A percentile compares a stretch with the other conserved stretches of the same genome.
These are phyloP conservation scores for Psilocybe cubensis DNA, from an alignment of 768 basidiomycete species.

Conservation along the genomic window DNA sequence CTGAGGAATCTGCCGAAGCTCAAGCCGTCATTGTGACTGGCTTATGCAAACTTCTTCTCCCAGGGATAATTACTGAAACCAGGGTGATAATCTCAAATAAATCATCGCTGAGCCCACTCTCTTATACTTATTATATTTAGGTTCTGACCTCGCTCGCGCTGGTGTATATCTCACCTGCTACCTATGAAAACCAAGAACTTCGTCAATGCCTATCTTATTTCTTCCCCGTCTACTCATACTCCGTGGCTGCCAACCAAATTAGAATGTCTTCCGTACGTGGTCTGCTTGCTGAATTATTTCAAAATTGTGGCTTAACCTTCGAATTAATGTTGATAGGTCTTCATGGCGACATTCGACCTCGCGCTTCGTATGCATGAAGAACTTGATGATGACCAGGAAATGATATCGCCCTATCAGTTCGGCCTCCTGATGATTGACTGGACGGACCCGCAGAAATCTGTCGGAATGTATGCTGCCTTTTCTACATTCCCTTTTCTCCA, in stretches of 20 bases:
- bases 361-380: constrained; percentile 61
- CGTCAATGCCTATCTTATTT: constrained; percentile 95
- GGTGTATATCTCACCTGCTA: constrained; percentile 86
- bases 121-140: constrained; percentile 20
- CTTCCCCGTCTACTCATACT: constrained; percentile 93
- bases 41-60: constrained; percentile 85
- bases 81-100: constrained; percentile 61
- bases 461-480: constrained; percentile 39
- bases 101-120: not conserved
- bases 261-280: constrained; percentile 55
- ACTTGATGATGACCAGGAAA: constrained; percentile 72
- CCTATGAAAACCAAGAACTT: constrained; percentile 80
- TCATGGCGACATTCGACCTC: constrained; percentile 68
- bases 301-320: not conserved
- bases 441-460: constrained; percentile 81
- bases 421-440: constrained; percentile 84
- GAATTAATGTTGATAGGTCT: constrained; percentile 60
- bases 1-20: constrained; percentile 72
- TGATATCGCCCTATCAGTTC: constrained; percentile 75
- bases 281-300: not conserved
- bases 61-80: constrained; percentile 82
- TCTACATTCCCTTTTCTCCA: not conserved
- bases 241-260: constrained; percentile 77
- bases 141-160: constrained; percentile 44
- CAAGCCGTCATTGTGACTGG: constrained; percentile 84